Evolutionary conservation across 2,329 filamentous ascomycete species (phyloP), one percentile per base, ranked within the genome.

Genomic region (Beauveria brongniartii): DNA sequence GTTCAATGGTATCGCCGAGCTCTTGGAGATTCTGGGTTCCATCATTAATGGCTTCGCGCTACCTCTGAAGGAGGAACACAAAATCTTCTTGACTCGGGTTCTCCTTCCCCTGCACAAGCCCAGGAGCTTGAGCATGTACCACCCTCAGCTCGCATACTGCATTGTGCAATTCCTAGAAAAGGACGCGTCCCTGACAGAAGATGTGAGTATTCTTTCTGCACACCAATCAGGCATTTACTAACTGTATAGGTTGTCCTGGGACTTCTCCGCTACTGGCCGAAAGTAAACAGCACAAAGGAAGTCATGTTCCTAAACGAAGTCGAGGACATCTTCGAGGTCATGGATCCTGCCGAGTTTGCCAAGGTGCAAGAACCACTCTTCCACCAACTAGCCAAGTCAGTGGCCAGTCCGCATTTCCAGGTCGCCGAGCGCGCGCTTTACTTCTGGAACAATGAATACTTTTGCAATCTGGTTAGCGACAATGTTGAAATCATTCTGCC

Each of bases 361-460:
- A 99, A 99, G 78, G 94, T 99, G 44, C 94, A 99, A 74, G 94
- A 97, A 71, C 93, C 94, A 54, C 79, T 99, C 44, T 99, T 99
- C 81, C 92, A 96, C 69, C 94, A 99, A 73, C 82, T 99, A 66
- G 92, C 94, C 66, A 99, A 97, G 75, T 97, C 94, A 2, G 94
- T 99, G 47, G 93, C 94, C 55, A 99, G 94, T 72, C 94, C 94
- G 54, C 94, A 99, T 75, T 99, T 99, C 79, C 94, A 99, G 80
- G 94, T 99, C 62, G 94, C 94, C 20, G 94, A 99, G 77, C 87
- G 94, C 66, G 94, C 94, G 5, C 82, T 99, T 30, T 99, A 99
- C 78, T 99, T 99, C 79, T 99, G 94, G 94, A 99, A 99, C 81
- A 99, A 99, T 71, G 94, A 99, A 74, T 99, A 99, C 74, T 99